phyloP scores from a whole-genome alignment of 257 asterid genomes.

The Solanum lycopersicoides region DNA sequence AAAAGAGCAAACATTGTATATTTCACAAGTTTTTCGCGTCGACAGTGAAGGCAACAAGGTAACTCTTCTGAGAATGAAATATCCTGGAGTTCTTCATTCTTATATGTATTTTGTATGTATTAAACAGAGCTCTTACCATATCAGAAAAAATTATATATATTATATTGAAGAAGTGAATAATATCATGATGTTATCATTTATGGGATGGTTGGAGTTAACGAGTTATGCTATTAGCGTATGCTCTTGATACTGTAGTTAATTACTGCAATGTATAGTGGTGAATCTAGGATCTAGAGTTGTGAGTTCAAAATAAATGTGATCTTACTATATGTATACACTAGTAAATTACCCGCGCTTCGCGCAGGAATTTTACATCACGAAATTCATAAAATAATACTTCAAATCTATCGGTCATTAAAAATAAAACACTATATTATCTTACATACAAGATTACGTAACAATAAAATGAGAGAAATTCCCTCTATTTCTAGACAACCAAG shows the following conservation, averaged over 20 bases:
- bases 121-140: neutral
- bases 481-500: no score
- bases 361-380: no score
- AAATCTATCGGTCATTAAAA: no score
- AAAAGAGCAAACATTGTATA: slow-evolving; percentile 33
- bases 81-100: neutral
- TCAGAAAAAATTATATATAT: neutral
- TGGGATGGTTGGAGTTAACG: neutral
- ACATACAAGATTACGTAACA: no score
- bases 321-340: neutral
- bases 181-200: neutral
- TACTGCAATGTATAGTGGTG: neutral
- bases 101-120: neutral
- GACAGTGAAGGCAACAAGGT: neutral
- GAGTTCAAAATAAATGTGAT: neutral
- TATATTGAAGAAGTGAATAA: neutral
- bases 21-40: neutral
- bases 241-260: neutral
- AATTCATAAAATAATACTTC: no score
- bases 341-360: no score
- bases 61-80: neutral
- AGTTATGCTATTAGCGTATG: neutral
- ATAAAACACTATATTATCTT: no score
- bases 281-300: neutral
- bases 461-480: no score